phyloP scores from a whole-genome alignment of 2,329 filamentous ascomycete genomes.

The Nothophaeocryptopus gaeumannii region DNA sequence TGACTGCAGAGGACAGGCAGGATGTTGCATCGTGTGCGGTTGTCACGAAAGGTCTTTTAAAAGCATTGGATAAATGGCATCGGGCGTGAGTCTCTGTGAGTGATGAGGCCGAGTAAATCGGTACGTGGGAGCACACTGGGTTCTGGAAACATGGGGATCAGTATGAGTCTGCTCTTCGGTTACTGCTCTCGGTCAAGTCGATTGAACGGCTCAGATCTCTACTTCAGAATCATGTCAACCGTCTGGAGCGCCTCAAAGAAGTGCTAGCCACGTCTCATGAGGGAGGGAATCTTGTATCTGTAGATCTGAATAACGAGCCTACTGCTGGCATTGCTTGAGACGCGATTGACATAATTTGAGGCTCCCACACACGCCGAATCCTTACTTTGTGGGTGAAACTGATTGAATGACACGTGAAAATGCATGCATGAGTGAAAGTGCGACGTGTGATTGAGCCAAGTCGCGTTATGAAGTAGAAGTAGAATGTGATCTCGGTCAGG shows the following conservation, averaged over 20 bases:
- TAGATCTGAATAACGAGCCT: too few relatives aligned
- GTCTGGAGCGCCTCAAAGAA: conserved; percentile 8
- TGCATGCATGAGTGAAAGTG: too few relatives aligned
- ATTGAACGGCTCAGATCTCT: conserved; percentile 3
- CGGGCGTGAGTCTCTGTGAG: conserved; percentile 9
- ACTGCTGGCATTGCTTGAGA: too few relatives aligned
- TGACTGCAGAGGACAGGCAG: background rate
- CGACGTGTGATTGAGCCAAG: too few relatives aligned
- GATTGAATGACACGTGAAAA: too few relatives aligned
- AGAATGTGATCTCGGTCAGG: too few relatives aligned
- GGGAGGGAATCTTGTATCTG: too few relatives aligned
- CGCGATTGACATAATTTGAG: too few relatives aligned
- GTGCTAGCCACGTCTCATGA: background rate
- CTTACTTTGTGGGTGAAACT: too few relatives aligned
- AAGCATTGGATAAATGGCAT: conserved; percentile 17
- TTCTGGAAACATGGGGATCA: conserved; percentile 19
- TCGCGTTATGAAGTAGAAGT: too few relatives aligned
- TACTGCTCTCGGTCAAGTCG: conserved; percentile 8
- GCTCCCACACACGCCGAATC: too few relatives aligned
- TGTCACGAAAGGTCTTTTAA: background rate
- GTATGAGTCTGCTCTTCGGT: conserved; percentile 14
- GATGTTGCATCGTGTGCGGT: background rate
- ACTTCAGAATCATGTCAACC: conserved; percentile 7
- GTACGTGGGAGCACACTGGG: conserved; percentile 8
- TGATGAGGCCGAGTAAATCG: conserved; percentile 2